Evolutionary conservation across 352 stramenopile genomes (phyloP).

Genomic region (Phytophthora melonis): DNA sequence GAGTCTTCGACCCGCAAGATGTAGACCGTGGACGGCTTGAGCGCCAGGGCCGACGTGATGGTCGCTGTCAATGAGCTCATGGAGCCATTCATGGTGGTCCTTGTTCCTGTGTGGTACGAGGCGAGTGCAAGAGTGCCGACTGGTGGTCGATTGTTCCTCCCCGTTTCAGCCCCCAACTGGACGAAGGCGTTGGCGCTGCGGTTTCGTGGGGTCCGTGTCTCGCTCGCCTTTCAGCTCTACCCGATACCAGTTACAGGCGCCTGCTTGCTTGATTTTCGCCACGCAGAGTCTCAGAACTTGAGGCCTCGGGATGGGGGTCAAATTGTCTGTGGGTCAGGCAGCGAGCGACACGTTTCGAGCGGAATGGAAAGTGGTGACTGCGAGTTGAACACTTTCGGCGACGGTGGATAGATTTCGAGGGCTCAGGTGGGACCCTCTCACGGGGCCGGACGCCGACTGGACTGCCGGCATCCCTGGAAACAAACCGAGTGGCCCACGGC

Average conservation of each 20-base stretch:
- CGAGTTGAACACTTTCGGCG: slow-evolving; percentile 24
- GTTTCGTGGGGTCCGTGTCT: slow-evolving; percentile 27
- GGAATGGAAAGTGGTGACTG: slow-evolving; percentile 30
- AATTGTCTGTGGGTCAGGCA: slow-evolving; percentile 9
- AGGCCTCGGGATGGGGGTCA: not conserved
- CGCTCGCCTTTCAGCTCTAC: slow-evolving; percentile 21
- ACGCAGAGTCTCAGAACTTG: not conserved
- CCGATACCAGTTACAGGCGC: slow-evolving; percentile 24
- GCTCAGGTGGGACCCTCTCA: slow-evolving; percentile 35
- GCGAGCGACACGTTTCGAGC: not conserved
- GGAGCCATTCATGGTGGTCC: slow-evolving; percentile 48
- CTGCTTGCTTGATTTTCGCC: slow-evolving; percentile 39
- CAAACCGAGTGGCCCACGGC: not conserved
- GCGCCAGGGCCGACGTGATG: slow-evolving; percentile 72
- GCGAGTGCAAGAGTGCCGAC: slow-evolving; percentile 30
- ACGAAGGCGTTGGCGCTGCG: not conserved
- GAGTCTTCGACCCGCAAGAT: slow-evolving; percentile 69
- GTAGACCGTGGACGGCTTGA: slow-evolving; percentile 84
- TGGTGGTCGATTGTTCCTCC: not conserved
- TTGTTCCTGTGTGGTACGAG: slow-evolving; percentile 6
- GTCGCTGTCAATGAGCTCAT: slow-evolving; percentile 60
- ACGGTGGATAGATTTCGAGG: not conserved
- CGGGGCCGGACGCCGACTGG: slow-evolving; percentile 30
- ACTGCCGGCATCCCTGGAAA: not conserved
- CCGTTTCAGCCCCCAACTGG: not conserved